Percentiles rank a stretch among this genome's conserved stretches.
Conservation (phyloP, 345 rosid species). For the Salix suchowensis region DNA sequence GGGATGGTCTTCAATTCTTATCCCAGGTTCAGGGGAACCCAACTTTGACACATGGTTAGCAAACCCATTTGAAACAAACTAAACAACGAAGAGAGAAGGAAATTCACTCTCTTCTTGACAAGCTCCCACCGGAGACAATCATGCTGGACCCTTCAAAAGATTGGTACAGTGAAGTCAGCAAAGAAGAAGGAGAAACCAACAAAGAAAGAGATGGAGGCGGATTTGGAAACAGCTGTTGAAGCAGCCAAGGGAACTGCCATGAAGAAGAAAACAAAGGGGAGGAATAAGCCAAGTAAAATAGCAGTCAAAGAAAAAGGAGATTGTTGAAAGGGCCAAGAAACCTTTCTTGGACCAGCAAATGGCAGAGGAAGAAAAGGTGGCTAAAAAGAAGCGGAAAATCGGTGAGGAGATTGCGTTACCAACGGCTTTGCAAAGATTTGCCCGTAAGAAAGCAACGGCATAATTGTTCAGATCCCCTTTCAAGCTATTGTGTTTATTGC, state of each 20-base stretch:
- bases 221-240: conserved; percentile 64
- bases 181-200: conserved; percentile 59
- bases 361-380: conserved; percentile 19
- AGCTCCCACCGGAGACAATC: conserved; percentile 89
- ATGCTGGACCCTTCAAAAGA: conserved; percentile 87
- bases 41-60: conserved; percentile 94
- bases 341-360: conserved; percentile 59
- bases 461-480: not conserved
- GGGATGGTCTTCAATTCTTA: conserved; percentile 89
- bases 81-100: conserved; percentile 92
- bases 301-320: conserved; percentile 63
- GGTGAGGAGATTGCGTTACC: conserved; percentile 49
- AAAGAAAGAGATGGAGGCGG: conserved; percentile 51
- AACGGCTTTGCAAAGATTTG: conserved; percentile 51
- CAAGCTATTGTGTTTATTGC: not conserved
- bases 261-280: conserved; percentile 84
- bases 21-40: conserved; percentile 94
- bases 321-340: conserved; percentile 48
- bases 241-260: conserved; percentile 42
- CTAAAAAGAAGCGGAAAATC: conserved; percentile 55
- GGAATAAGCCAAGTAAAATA: conserved; percentile 67
- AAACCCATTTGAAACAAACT: conserved; percentile 74
- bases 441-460: conserved; percentile 24
- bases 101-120: conserved; percentile 74
- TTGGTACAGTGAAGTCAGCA: conserved; percentile 54